These are phyloP conservation scores for Globisporangium alternatum DNA, from an alignment of 352 stramenopile genomes.

Conservation along the genomic window DNA sequence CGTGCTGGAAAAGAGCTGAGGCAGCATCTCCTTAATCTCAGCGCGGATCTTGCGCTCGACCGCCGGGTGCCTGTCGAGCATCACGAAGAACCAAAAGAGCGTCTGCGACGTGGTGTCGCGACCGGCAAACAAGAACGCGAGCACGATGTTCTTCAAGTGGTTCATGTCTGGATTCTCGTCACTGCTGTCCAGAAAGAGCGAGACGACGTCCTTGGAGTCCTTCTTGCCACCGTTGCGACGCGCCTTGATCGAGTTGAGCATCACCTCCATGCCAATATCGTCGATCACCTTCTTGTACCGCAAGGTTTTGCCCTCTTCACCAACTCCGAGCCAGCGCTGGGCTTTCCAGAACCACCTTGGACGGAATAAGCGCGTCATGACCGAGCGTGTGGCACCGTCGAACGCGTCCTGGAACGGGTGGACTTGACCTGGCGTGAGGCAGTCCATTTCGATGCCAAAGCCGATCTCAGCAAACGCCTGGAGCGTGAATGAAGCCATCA, in stretches of 20 bases:
- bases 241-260: constrained; percentile 29
- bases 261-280: constrained; percentile 43
- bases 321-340: constrained; percentile 30
- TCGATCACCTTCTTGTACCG: constrained; percentile 42
- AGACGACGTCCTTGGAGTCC: constrained; percentile 35
- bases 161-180: constrained; percentile 13
- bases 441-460: constrained; percentile 49
- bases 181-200: constrained; percentile 42
- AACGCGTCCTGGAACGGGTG: constrained; percentile 54
- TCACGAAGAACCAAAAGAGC: constrained; percentile 73
- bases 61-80: constrained; percentile 43
- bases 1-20: constrained; percentile 1
- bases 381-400: constrained; percentile 30
- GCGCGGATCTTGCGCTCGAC: constrained; percentile 43
- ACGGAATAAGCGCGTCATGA: constrained; percentile 29
- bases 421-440: constrained; percentile 33
- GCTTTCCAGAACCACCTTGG: constrained; percentile 49
- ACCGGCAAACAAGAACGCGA: constrained; percentile 82
- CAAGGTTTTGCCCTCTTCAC: constrained; percentile 32
- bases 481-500: constrained; percentile 42
- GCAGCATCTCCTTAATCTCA: constrained; percentile 37
- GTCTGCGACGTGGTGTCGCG: constrained; percentile 74
- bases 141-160: constrained; percentile 67
- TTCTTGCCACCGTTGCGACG: constrained; percentile 8
- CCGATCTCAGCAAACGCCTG: constrained; percentile 55